Evolutionary conservation across 441 rosid genomes (phyloP).

Genomic region (Omphalea diandra): DNA sequence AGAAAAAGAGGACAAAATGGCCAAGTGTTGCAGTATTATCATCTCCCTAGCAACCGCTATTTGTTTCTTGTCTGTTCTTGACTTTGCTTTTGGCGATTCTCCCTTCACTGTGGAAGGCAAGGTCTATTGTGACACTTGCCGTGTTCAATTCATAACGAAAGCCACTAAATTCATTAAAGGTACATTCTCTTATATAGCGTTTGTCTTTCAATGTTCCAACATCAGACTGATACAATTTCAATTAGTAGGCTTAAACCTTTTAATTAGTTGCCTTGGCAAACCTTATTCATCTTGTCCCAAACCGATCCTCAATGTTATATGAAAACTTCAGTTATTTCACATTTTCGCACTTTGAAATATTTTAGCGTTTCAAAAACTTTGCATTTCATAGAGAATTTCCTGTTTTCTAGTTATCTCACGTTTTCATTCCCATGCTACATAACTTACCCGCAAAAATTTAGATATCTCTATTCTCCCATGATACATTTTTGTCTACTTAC

Average conservation of each 20-base stretch:
- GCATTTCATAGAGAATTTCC: too few species aligned
- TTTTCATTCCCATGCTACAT: too few species aligned
- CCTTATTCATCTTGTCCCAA: too few species aligned
- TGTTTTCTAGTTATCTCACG: too few species aligned
- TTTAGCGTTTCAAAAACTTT: too few species aligned
- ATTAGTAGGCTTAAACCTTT: too few species aligned
- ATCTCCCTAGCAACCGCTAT: slow-evolving; percentile 11
- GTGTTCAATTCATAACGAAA: slow-evolving; percentile 38
- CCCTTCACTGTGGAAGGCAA: slow-evolving; percentile 34
- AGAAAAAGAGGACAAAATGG: background rate
- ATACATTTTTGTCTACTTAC: background rate
- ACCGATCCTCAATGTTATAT: too few species aligned
- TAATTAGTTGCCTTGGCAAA: too few species aligned
- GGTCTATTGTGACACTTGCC: slow-evolving; percentile 43
- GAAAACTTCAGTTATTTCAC: too few species aligned
- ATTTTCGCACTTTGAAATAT: background rate
- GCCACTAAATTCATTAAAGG: slow-evolving; percentile 31
- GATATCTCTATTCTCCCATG: background rate
- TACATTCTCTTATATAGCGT: background rate
- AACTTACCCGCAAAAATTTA: too few species aligned
- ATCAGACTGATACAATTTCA: background rate
- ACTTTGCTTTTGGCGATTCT: slow-evolving; percentile 4
- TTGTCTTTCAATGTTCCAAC: background rate
- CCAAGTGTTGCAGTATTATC: background rate
- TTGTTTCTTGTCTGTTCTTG: slow-evolving; percentile 33